These are phyloP conservation scores for Neurospora sp. DNA, from an alignment of 495 filamentous ascomycete species.

Conservation along the genomic window DNA sequence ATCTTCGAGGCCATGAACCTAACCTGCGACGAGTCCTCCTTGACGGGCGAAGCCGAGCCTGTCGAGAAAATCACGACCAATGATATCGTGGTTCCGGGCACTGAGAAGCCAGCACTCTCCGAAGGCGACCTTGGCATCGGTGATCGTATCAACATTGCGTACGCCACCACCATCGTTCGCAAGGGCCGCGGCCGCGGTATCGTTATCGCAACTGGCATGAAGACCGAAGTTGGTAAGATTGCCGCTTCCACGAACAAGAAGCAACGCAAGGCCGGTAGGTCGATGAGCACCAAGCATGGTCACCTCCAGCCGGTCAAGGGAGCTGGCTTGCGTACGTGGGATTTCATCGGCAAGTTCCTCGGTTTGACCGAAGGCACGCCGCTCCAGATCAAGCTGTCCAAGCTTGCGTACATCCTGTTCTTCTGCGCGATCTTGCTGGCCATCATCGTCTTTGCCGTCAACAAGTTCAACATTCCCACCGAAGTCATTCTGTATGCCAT, in stretches of 20 bases:
- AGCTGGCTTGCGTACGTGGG: conserved; percentile 47
- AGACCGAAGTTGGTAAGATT: conserved; percentile 79
- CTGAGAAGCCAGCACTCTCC: conserved; percentile 18
- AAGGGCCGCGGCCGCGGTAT: conserved; percentile 61
- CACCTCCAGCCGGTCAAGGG: conserved; percentile 49
- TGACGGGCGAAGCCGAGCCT: conserved; percentile 62
- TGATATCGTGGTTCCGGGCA: conserved; percentile 23
- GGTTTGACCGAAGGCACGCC: conserved; percentile 75
- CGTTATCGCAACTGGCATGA: conserved; percentile 64
- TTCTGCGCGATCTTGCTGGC: conserved; percentile 63
- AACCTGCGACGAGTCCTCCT: conserved; percentile 23
- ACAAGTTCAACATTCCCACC: conserved; percentile 55
- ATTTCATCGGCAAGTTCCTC: conserved; percentile 55
- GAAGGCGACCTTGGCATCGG: conserved; percentile 49
- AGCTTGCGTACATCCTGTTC: conserved; percentile 66
- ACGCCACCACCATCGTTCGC: conserved; percentile 55
- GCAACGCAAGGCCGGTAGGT: conserved; percentile 48
- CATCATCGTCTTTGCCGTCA: conserved; percentile 72
- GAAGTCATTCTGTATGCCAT: conserved; percentile 80
- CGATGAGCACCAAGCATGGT: conserved; percentile 55
- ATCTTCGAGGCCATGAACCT: conserved; percentile 75
- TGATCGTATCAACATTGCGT: conserved; percentile 61
- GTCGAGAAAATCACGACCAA: conserved; percentile 25
- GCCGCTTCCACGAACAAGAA: conserved; percentile 55
- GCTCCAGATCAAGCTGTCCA: conserved; percentile 69